Percentiles rank a stretch among this genome's conserved stretches.
Evolutionary conservation across 2,329 filamentous ascomycete species (phyloP).

Genomic region (Ophiostoma australiae): DNA sequence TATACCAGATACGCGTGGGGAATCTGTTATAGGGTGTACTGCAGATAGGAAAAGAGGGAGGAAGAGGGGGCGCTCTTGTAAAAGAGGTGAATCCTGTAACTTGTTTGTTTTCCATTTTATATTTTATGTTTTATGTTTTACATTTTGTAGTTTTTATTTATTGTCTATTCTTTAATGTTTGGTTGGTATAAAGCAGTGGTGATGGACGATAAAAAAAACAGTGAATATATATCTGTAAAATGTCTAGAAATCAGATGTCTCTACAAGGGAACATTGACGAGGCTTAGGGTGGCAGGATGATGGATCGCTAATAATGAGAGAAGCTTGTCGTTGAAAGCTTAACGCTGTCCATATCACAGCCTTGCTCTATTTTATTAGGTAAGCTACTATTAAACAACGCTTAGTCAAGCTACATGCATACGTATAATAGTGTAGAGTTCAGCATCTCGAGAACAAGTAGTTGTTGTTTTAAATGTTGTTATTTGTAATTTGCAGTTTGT

Average conservation of each 20-base stretch:
- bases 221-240: too few relatives aligned
- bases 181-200: too few relatives aligned
- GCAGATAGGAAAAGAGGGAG: not conserved
- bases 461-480: not conserved
- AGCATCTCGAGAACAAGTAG: not conserved
- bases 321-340: not conserved
- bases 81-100: not conserved
- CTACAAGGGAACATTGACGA: not conserved
- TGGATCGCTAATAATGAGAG: not conserved
- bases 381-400: not conserved
- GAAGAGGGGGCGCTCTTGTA: not conserved
- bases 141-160: too few relatives aligned
- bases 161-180: too few relatives aligned
- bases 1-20: slow-evolving; percentile 3
- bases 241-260: not conserved
- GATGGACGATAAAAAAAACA: too few relatives aligned
- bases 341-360: not conserved
- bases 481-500: not conserved
- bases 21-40: not conserved
- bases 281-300: not conserved
- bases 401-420: not conserved
- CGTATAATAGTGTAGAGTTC: too few relatives aligned
- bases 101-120: not conserved
- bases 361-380: not conserved
- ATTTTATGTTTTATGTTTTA: too few relatives aligned